Evolutionary conservation across 768 basidiomycete species (phyloP).

Genomic region (Podaxis carcinomalis): DNA sequence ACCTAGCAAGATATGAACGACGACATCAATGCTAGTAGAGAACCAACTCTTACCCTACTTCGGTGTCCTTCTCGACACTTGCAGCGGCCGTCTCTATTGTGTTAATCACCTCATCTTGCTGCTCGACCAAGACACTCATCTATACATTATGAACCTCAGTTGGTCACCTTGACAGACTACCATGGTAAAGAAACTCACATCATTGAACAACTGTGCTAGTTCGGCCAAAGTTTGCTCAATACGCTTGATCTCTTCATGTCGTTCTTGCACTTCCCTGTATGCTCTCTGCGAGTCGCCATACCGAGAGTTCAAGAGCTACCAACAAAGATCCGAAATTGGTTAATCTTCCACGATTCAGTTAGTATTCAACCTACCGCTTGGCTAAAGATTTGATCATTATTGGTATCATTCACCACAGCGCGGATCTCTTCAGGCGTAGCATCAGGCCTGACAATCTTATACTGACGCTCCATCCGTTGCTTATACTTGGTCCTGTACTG

Average conservation of each 20-base stretch:
- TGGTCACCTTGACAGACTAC: neutral
- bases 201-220: constrained; percentile 93
- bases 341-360: neutral
- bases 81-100: constrained; percentile 76
- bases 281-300: constrained; percentile 86
- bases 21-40: neutral
- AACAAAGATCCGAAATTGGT: neutral
- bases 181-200: constrained; percentile 46
- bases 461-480: constrained; percentile 80
- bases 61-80: constrained; percentile 76
- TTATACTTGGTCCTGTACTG: constrained; percentile 76
- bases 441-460: constrained; percentile 92
- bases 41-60: constrained; percentile 60
- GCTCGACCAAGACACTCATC: constrained; percentile 95
- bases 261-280: constrained; percentile 95
- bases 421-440: constrained; percentile 86
- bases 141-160: constrained; percentile 22
- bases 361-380: constrained; percentile 57
- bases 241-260: constrained; percentile 92
- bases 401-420: constrained; percentile 82
- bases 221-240: constrained; percentile 93
- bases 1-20: constrained; percentile 35
- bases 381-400: constrained; percentile 82
- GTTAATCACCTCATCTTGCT: constrained; percentile 87
- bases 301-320: constrained; percentile 79